Evolutionary conservation across 2,329 filamentous ascomycete species (phyloP).

Genomic region (Claviceps spartinae): DNA sequence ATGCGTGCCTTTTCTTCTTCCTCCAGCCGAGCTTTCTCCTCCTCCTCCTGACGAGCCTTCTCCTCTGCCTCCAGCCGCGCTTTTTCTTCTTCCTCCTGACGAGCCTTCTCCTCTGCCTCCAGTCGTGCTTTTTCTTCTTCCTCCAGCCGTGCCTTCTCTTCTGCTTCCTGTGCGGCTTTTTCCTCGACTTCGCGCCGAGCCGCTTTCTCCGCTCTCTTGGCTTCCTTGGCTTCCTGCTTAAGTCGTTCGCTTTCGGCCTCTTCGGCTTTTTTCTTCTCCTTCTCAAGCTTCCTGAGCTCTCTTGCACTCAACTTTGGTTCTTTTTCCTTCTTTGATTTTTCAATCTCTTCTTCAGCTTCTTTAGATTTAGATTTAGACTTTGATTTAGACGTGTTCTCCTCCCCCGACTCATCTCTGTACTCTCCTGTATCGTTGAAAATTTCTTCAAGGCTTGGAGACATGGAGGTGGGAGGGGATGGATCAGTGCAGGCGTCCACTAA

Average conservation of each 20-base stretch:
- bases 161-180: constrained; percentile 14
- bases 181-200: constrained; percentile 18
- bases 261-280: constrained; percentile 31
- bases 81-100: constrained; percentile 15
- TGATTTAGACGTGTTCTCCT: constrained; percentile 17
- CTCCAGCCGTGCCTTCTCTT: constrained; percentile 17
- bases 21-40: too few relatives aligned
- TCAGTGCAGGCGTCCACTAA: constrained; percentile 25
- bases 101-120: constrained; percentile 15
- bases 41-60: too few relatives aligned
- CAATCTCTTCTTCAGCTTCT: constrained; percentile 21
- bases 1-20: too few relatives aligned
- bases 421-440: constrained; percentile 20
- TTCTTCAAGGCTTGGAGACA: constrained; percentile 32
- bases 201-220: constrained; percentile 12
- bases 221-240: constrained; percentile 13
- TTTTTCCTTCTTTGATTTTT: constrained; percentile 22
- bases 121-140: constrained; percentile 12
- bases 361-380: constrained; percentile 30
- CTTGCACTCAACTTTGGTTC: constrained; percentile 33
- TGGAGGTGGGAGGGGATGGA: constrained; percentile 33
- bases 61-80: constrained; percentile 11
- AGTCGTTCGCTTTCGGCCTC: constrained; percentile 24
- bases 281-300: constrained; percentile 37
- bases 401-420: constrained; percentile 22